phyloP scores from a whole-genome alignment of 768 basidiomycete genomes.

The Termitomyces sp. region DNA sequence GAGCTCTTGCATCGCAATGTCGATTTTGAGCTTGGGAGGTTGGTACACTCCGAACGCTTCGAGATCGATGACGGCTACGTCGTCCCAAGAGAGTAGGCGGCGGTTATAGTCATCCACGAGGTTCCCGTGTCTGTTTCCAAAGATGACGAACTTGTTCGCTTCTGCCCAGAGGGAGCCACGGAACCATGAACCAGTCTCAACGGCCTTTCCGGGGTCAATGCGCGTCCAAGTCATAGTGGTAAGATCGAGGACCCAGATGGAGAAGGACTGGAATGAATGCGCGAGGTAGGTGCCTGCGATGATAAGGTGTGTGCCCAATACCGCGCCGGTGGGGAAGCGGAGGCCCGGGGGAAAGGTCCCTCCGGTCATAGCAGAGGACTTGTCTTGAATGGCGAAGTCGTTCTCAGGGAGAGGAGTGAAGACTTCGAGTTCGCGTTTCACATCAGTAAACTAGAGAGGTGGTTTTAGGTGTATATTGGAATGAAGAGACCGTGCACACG shows the following conservation, averaged over 20 bases:
- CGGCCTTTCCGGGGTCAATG: constrained; percentile 82
- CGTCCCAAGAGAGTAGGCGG: constrained; percentile 86
- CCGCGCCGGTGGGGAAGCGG: constrained; percentile 92
- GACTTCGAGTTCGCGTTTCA: constrained; percentile 91
- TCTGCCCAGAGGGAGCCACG: constrained; percentile 85
- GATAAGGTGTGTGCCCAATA: constrained; percentile 87
- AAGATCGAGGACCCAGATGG: constrained; percentile 93
- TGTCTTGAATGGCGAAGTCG: constrained; percentile 76
- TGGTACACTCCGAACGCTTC: constrained; percentile 97
- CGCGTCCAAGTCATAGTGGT: constrained; percentile 79
- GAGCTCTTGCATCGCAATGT: constrained; percentile 74
- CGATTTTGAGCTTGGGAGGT: constrained; percentile 63
- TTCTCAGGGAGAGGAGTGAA: constrained; percentile 76
- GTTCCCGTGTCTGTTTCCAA: constrained; percentile 85
- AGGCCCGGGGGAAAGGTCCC: constrained; percentile 87
- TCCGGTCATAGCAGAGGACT: constrained; percentile 77
- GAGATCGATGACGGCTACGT: constrained; percentile 84
- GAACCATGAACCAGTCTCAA: constrained; percentile 92
- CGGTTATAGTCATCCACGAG: constrained; percentile 92
- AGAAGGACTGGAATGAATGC: constrained; percentile 90
- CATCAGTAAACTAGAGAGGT: constrained; percentile 75
- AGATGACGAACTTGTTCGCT: constrained; percentile 81
- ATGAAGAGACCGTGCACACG: constrained; percentile 19
- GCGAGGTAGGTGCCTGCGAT: constrained; percentile 96
- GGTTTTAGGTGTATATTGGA: constrained; percentile 6